Percentiles rank a stretch among this genome's conserved stretches.
These are phyloP conservation scores for Neofusicoccum sp. DNA, from an alignment of 2,329 filamentous ascomycete species.

Conservation along the genomic window DNA sequence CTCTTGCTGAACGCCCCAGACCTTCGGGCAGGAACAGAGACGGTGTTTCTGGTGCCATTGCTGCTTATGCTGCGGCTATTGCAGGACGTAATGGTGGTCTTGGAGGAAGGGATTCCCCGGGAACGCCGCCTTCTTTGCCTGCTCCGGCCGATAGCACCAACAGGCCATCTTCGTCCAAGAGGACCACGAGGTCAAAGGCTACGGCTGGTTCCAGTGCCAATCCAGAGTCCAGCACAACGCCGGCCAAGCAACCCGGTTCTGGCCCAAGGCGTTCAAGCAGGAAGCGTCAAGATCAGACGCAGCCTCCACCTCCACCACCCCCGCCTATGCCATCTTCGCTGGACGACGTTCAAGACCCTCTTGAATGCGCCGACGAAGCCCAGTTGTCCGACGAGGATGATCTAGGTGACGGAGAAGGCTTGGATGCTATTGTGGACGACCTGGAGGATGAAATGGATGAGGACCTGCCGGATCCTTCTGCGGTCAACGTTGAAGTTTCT, in stretches of 20 bases:
- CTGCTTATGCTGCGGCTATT: constrained; percentile 76
- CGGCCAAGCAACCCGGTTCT: constrained; percentile 55
- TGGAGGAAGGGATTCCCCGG: constrained; percentile 34
- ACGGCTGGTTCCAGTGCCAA: constrained; percentile 50
- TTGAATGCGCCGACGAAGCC: constrained; percentile 93
- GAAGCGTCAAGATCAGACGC: constrained; percentile 49
- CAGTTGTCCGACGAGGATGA: constrained; percentile 75
- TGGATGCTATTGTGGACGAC: constrained; percentile 89
- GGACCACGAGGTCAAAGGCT: constrained; percentile 35
- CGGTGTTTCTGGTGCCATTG: constrained; percentile 68
- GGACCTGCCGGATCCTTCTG: constrained; percentile 76
- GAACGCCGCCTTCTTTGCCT: constrained; percentile 37
- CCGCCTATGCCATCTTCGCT: constrained; percentile 40
- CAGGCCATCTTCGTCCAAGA: constrained; percentile 33
- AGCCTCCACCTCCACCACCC: constrained; percentile 55
- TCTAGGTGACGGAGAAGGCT: constrained; percentile 62
- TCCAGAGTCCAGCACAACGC: constrained; percentile 48
- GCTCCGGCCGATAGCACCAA: constrained; percentile 36
- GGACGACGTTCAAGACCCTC: constrained; percentile 52
- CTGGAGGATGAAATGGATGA: constrained; percentile 80
- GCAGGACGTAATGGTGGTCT: constrained; percentile 51
- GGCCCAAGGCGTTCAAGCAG: constrained; percentile 64
- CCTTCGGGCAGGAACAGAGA: constrained; percentile 58
- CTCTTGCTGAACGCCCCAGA: constrained; percentile 72
- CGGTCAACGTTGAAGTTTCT: constrained; percentile 88